These are phyloP conservation scores for Solidago caesia DNA, from an alignment of 129 eudicot species.

Conservation along the genomic window DNA sequence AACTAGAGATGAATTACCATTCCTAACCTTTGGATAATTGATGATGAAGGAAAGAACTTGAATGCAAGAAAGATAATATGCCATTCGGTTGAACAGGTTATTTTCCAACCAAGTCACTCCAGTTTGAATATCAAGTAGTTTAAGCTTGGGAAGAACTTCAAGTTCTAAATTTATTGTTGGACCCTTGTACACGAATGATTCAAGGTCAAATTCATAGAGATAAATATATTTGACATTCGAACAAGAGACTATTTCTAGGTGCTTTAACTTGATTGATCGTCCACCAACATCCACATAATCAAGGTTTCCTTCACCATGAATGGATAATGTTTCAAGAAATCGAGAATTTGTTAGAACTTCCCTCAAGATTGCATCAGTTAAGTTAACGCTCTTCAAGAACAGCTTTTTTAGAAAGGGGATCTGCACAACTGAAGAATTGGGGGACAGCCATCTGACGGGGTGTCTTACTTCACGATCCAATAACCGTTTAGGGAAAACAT, in stretches of 20 bases:
- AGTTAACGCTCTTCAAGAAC: constrained; percentile 37
- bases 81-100: constrained; percentile 31
- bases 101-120: constrained; percentile 23
- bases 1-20: neutral
- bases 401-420: constrained; percentile 27
- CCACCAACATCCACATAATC: constrained; percentile 28
- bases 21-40: neutral
- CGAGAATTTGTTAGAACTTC: constrained; percentile 30
- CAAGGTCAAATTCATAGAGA: constrained; percentile 36
- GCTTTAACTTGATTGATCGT: constrained; percentile 29
- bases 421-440: neutral
- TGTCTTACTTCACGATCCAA: neutral
- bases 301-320: constrained; percentile 33
- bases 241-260: constrained; percentile 38
- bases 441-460: neutral
- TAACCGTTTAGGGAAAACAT: constrained; percentile 10
- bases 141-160: constrained; percentile 40
- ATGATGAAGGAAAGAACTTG: constrained; percentile 18
- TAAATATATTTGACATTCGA: constrained; percentile 15
- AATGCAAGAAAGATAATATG: constrained; percentile 28
- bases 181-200: constrained; percentile 40
- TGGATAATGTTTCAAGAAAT: constrained; percentile 25
- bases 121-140: constrained; percentile 24
- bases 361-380: constrained; percentile 29
- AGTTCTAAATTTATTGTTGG: constrained; percentile 27